Evolutionary conservation across 305 asterid genomes (phyloP), one percentile per base, ranked within the genome.

Genomic region (Fraxinus angustifolia): DNA sequence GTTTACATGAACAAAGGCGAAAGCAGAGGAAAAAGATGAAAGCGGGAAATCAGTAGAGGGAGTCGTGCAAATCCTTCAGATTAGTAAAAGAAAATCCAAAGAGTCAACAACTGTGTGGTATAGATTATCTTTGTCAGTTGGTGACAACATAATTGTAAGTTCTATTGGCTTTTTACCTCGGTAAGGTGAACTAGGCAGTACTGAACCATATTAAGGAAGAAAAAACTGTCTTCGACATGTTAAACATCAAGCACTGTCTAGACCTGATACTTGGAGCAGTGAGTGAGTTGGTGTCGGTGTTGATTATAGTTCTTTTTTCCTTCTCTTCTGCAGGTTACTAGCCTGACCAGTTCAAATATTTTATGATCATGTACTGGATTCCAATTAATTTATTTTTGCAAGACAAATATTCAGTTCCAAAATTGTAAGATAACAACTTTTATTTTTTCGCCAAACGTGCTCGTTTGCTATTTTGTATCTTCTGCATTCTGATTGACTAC

Each of bases 1-100:
- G 97, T 82, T 7, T 87, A 90, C 98, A 90, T 38, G 98, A 96
- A 83, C 97, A 94, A 84, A 88, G 93, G 71, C 84, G 98, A 68
- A 94, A 94, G 85, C 88, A 92, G 79, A 89, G 90, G 85, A 96
- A 93, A 76, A 86, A 83, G 83, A 84, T 87, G 67, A 79, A 89
- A 85, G 83, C 75, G 11, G 90, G 90, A 42, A 87, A 19, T 83
- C 85, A 90, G 90, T 50, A 77, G 30, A 31, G 38, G 8, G 75
- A 23, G 33, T 62, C n/a, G n/a, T 8, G 33, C 38, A 68, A 68
- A 68, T 68, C 38, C 21, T 68, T 28, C 23, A 2, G 8, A 68
- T 31, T 30, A 68, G 30, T 30, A 7, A 23, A 68, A 68, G 21
- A 19, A 56, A 56, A 56, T 56, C 10, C 26, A 0, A 23, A 23